These are phyloP conservation scores for Ophiostoma sp. DNA, from an alignment of 2,329 filamentous ascomycete species.

Conservation along the genomic window DNA sequence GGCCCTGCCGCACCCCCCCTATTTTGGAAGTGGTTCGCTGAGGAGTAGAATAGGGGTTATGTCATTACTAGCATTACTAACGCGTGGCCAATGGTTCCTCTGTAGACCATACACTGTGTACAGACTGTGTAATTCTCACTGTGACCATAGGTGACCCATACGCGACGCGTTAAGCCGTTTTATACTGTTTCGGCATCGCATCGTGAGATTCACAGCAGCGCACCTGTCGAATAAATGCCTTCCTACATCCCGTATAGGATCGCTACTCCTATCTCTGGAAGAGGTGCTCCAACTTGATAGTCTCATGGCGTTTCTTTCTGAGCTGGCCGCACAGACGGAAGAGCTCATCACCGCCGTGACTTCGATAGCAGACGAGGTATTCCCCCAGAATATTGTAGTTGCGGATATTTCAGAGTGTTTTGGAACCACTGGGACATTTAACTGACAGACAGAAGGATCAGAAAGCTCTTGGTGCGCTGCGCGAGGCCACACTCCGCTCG, in stretches of 20 bases:
- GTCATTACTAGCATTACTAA: constrained; percentile 9
- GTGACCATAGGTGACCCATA: background rate
- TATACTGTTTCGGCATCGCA: constrained; percentile 3
- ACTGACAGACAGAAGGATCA: constrained; percentile 31
- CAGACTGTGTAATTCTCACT: constrained; percentile 1
- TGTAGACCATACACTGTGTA: background rate
- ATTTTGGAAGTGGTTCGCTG: background rate
- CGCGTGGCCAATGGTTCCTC: background rate
- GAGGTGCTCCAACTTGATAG: background rate
- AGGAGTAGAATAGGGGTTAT: background rate
- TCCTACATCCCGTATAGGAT: background rate
- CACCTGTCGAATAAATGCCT: background rate
- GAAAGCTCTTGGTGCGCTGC: constrained; percentile 40
- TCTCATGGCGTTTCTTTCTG: constrained; percentile 67
- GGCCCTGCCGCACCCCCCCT: constrained; percentile 11
- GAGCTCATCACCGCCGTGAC: constrained; percentile 64
- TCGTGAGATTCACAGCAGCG: background rate
- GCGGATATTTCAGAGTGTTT: background rate
- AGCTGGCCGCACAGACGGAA: constrained; percentile 59
- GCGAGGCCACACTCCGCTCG: constrained; percentile 47
- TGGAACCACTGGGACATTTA: background rate
- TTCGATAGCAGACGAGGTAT: constrained; percentile 39
- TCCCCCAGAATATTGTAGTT: background rate
- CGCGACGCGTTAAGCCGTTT: constrained; percentile 23
- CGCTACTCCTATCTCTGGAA: background rate